Evolutionary conservation across 371 early-diverging fungal species (phyloP).

Genomic region (Mucor sp.): DNA sequence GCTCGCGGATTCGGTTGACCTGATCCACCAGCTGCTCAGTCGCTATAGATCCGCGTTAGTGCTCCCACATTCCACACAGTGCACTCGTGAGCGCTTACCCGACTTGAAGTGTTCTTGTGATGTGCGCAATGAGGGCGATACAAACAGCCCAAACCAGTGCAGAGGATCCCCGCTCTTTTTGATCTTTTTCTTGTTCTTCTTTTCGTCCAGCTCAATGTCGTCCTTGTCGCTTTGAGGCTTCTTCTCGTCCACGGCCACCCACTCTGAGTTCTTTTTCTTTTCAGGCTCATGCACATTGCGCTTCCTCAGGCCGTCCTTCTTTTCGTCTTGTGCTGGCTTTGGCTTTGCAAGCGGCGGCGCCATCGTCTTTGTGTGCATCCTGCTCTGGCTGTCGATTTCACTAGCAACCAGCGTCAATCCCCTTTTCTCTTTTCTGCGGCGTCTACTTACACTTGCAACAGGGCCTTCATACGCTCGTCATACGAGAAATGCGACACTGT

Average conservation of each 20-base stretch:
- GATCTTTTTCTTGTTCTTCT: conserved; percentile 18
- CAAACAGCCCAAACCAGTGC: conserved; percentile 69
- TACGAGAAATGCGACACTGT: conserved; percentile 48
- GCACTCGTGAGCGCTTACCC: conserved; percentile 26
- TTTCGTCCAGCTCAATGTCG: conserved; percentile 25
- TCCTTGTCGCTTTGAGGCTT: conserved; percentile 12
- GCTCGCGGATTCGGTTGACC: conserved; percentile 35
- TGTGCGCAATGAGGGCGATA: conserved; percentile 56
- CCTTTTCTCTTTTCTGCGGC: not conserved
- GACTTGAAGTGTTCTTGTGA: conserved; percentile 54
- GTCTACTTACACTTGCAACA: conserved; percentile 35
- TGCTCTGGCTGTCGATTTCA: conserved; percentile 11
- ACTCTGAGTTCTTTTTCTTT: conserved; percentile 12
- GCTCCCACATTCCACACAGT: not conserved
- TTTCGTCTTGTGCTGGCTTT: conserved; percentile 8
- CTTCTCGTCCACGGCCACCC: conserved; percentile 6
- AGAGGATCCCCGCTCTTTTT: conserved; percentile 49
- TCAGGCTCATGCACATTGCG: conserved; percentile 15
- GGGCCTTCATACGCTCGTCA: conserved; percentile 59
- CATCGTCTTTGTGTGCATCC: not conserved
- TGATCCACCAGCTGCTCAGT: conserved; percentile 32
- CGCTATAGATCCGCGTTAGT: not conserved
- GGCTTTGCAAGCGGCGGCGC: not conserved
- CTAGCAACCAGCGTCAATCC: conserved; percentile 1
- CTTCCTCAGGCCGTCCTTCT: conserved; percentile 13